Conservation (phyloP, 441 rosid genomes). For the Manihot esculenta region DNA sequence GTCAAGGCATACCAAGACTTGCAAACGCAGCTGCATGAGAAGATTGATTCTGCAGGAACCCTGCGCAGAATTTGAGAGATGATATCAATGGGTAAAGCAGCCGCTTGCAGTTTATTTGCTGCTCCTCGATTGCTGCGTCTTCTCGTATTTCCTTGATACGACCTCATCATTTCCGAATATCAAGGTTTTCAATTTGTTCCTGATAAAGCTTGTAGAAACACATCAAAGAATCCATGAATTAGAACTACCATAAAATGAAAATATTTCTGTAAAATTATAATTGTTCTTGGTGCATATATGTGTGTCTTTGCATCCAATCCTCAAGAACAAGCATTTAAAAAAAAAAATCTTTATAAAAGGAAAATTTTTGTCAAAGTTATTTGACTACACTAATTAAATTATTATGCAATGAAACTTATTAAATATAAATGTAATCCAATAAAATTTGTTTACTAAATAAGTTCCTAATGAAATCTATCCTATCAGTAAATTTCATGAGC, state of each 20-base stretch:
- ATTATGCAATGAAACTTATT: background rate
- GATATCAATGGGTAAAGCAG: constrained; percentile 8
- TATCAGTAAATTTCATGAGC: too few relatives aligned
- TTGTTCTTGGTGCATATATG: too few relatives aligned
- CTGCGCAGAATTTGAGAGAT: background rate
- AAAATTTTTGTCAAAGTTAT: too few relatives aligned
- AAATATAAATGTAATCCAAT: too few relatives aligned
- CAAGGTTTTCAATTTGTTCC: background rate
- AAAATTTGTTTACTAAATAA: too few relatives aligned
- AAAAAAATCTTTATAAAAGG: too few relatives aligned
- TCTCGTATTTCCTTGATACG: background rate
- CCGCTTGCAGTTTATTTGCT: background rate
- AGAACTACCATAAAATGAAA: background rate
- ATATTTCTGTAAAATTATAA: too few relatives aligned
- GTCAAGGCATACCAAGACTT: constrained; percentile 15
- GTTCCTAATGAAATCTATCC: too few relatives aligned
- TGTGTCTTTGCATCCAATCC: too few relatives aligned
- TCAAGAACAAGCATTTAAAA: too few relatives aligned
- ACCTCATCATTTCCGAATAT: constrained; percentile 6
- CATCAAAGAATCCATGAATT: background rate
- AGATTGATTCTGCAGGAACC: constrained; percentile 8
- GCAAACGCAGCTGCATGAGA: constrained; percentile 11
- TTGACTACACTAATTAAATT: background rate
- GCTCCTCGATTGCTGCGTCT: background rate
- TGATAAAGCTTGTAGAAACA: background rate